These are phyloP conservation scores for Stachybotrys echinatus DNA, from an alignment of 2,329 filamentous ascomycete species.

Conservation along the genomic window DNA sequence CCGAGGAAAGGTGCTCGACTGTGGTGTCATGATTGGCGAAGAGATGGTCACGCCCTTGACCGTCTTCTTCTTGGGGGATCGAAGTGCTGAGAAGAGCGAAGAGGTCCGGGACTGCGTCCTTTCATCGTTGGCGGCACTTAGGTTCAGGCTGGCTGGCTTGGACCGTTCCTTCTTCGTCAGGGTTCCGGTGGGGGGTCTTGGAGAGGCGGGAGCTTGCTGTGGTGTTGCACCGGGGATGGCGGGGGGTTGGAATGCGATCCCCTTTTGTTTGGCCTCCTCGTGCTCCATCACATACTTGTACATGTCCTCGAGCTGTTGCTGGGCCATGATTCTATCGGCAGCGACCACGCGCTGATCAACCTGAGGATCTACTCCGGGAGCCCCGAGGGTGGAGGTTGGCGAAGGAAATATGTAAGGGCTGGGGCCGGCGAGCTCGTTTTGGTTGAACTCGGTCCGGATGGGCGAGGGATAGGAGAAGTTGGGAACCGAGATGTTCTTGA, in stretches of 20 bases:
- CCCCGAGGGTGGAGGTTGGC: slow-evolving; percentile 37
- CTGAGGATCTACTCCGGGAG: slow-evolving; percentile 58
- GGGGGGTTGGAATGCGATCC: slow-evolving; percentile 41
- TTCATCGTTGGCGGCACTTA: slow-evolving; percentile 37
- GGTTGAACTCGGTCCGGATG: slow-evolving; percentile 24
- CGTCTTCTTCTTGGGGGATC: slow-evolving; percentile 52
- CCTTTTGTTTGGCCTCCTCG: slow-evolving; percentile 62
- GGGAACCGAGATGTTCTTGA: slow-evolving; percentile 22
- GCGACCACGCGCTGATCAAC: slow-evolving; percentile 76
- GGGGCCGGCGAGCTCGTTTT: slow-evolving; percentile 15
- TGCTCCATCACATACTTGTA: slow-evolving; percentile 92
- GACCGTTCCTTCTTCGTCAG: slow-evolving; percentile 39
- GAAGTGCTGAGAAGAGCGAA: slow-evolving; percentile 55
- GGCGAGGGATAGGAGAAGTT: slow-evolving; percentile 50
- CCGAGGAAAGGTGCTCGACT: slow-evolving; percentile 54
- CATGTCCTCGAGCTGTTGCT: slow-evolving; percentile 81
- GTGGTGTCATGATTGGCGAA: slow-evolving; percentile 60
- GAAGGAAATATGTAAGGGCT: slow-evolving; percentile 41
- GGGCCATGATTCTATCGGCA: slow-evolving; percentile 67
- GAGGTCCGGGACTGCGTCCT: slow-evolving; percentile 52
- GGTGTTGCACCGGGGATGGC: slow-evolving; percentile 22
- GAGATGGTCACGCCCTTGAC: slow-evolving; percentile 53
- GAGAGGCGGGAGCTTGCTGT: slow-evolving; percentile 17
- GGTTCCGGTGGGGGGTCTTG: slow-evolving; percentile 18
- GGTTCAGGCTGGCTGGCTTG: slow-evolving; percentile 46